These are phyloP conservation scores for Fusarium temperatum DNA, from an alignment of 2,329 filamentous ascomycete species.

Conservation along the genomic window DNA sequence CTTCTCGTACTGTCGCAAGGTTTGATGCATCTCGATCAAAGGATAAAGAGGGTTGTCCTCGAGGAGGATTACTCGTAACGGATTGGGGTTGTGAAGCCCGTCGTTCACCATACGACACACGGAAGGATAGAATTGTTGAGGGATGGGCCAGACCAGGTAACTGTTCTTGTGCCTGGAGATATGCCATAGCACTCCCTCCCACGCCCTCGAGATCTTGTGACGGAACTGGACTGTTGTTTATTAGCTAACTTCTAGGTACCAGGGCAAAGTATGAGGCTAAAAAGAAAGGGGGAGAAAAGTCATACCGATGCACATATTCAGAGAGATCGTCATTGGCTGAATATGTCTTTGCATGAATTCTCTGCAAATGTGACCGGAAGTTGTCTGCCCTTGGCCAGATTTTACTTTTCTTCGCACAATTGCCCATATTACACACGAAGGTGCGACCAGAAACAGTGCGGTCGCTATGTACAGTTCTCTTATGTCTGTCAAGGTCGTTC, in stretches of 20 bases:
- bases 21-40: conserved; percentile 22
- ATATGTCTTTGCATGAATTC: conserved; percentile 65
- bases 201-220: conserved; percentile 41
- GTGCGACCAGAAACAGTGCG: conserved; percentile 36
- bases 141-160: conserved; percentile 25
- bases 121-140: conserved; percentile 3
- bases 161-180: conserved; percentile 28
- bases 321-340: conserved; percentile 51
- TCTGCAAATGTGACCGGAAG: conserved; percentile 79
- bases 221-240: conserved; percentile 8
- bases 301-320: conserved; percentile 44
- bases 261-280: neutral
- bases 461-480: conserved; percentile 74
- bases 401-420: conserved; percentile 57
- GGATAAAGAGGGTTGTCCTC: conserved; percentile 7
- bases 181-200: conserved; percentile 40
- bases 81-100: conserved; percentile 10
- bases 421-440: conserved; percentile 40
- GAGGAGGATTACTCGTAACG: conserved; percentile 8
- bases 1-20: conserved; percentile 30
- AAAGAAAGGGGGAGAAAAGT: neutral
- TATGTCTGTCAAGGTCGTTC: conserved; percentile 86
- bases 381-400: conserved; percentile 86
- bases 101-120: conserved; percentile 4
- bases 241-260: neutral